phyloP scores from a whole-genome alignment of 169 alveolate species.

The Theileria equi region DNA sequence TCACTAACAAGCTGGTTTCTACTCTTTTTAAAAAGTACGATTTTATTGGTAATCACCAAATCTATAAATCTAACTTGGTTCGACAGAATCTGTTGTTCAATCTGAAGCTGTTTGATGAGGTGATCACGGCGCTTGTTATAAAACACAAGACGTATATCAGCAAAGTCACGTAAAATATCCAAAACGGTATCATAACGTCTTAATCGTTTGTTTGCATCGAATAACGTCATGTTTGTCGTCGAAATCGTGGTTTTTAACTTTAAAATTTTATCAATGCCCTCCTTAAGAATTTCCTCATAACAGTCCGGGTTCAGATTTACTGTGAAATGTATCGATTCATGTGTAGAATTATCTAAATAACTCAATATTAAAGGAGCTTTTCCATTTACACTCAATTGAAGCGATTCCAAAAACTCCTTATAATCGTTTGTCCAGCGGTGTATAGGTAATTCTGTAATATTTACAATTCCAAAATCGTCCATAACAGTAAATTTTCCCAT shows the following conservation, averaged over 20 bases:
- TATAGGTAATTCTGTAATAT: slow-evolving; percentile 97
- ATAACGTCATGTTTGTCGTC: slow-evolving; percentile 91
- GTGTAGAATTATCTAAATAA: slow-evolving; percentile 82
- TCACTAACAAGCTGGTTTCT: slow-evolving; percentile 74
- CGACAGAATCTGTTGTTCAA: slow-evolving; percentile 77
- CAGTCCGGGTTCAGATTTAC: slow-evolving; percentile 78
- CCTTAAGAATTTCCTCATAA: slow-evolving; percentile 67
- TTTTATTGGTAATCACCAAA: slow-evolving; percentile 84
- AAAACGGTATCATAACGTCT: slow-evolving; percentile 86
- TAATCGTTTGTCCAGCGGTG: slow-evolving; percentile 96
- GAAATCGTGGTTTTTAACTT: slow-evolving; percentile 84
- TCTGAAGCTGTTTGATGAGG: slow-evolving; percentile 79
- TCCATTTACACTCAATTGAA: slow-evolving; percentile 40
- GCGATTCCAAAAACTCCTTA: slow-evolving; percentile 88
- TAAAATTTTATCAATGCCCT: slow-evolving; percentile 90
- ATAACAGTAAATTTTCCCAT: slow-evolving; percentile 75
- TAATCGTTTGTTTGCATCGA: slow-evolving; percentile 88
- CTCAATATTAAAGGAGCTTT: slow-evolving; percentile 64
- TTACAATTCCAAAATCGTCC: slow-evolving; percentile 73
- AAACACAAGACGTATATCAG: slow-evolving; percentile 84
- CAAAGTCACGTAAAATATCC: slow-evolving; percentile 91
- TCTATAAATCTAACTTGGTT: slow-evolving; percentile 87
- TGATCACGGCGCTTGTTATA: slow-evolving; percentile 87
- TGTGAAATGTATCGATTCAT: slow-evolving; percentile 81
- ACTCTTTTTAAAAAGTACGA: slow-evolving; percentile 76